Conservation (phyloP, 1,139 yeast genomes). For the Yamadazyma pseudoaaseri region DNA sequence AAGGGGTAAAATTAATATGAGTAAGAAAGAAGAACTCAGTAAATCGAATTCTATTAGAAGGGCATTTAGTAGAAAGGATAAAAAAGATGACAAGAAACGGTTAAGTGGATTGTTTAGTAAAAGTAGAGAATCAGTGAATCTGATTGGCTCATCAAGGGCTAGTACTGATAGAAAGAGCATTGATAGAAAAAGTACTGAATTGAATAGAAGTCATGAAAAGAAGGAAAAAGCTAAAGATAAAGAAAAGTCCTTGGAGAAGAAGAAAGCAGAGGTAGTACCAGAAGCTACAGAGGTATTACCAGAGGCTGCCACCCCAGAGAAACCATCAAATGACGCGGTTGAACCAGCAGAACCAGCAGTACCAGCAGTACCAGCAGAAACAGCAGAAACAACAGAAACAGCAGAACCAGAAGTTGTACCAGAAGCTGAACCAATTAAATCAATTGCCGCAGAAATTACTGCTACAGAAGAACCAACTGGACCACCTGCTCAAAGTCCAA, state of each 20-base stretch:
- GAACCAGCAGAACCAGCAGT: neutral
- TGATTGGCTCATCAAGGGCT: constrained; percentile 6
- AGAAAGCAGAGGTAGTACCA: neutral
- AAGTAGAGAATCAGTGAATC: constrained; percentile 13
- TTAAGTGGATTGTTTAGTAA: constrained; percentile 15
- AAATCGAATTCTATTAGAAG: constrained; percentile 10
- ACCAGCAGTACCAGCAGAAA: neutral
- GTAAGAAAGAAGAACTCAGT: constrained; percentile 9
- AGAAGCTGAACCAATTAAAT: neutral
- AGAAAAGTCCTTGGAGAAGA: neutral
- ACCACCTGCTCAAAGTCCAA: constrained; percentile 3
- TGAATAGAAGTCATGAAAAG: neutral
- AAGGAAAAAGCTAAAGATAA: constrained; percentile 1
- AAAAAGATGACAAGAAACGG: constrained; percentile 14
- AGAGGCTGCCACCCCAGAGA: neutral
- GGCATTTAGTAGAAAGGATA: constrained; percentile 8
- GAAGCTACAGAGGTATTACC: neutral
- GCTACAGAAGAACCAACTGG: neutral
- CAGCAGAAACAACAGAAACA: neutral
- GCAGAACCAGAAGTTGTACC: neutral
- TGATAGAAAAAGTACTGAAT: constrained; percentile 3
- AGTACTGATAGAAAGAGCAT: constrained; percentile 6
- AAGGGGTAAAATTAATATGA: constrained; percentile 4
- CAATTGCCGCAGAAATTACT: constrained; percentile 1
- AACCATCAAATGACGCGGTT: neutral